phyloP scores from a whole-genome alignment of 345 rosid genomes.

The Moricandia moricandioides region DNA sequence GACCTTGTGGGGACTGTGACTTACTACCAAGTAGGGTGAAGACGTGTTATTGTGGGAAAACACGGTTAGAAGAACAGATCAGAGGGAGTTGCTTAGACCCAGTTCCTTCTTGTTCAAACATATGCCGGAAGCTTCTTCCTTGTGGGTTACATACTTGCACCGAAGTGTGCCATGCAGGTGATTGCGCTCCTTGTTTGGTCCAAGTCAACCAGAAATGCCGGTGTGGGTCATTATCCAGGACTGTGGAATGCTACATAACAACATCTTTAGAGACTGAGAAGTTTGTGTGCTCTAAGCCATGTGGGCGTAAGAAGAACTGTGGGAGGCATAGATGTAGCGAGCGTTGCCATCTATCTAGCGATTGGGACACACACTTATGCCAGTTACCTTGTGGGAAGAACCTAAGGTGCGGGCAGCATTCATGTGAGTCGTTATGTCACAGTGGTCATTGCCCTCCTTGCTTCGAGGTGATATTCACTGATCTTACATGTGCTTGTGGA shows the following conservation, averaged over 20 bases:
- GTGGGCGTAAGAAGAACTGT: conserved; percentile 82
- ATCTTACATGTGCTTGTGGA: conserved; percentile 92
- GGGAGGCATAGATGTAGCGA: conserved; percentile 97
- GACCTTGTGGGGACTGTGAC: conserved; percentile 73
- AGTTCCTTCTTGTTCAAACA: conserved; percentile 63
- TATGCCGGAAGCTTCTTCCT: conserved; percentile 66
- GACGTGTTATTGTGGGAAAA: conserved; percentile 85
- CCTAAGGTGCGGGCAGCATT: conserved; percentile 88
- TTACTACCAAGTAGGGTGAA: conserved; percentile 62
- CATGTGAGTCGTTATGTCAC: conserved; percentile 83
- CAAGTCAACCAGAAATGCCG: conserved; percentile 71
- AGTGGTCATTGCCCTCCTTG: conserved; percentile 98
- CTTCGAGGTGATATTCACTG: conserved; percentile 79
- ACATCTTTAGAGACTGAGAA: conserved; percentile 45
- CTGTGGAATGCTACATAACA: conserved; percentile 69
- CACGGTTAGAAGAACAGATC: conserved; percentile 53
- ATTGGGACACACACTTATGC: conserved; percentile 87
- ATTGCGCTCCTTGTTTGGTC: conserved; percentile 70
- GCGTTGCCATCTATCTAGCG: conserved; percentile 59
- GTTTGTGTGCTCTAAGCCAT: conserved; percentile 72
- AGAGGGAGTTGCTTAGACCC: conserved; percentile 84
- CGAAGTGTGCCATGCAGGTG: conserved; percentile 76
- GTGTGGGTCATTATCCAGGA: conserved; percentile 72
- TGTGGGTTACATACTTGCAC: conserved; percentile 68
- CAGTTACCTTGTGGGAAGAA: conserved; percentile 86